Conservation (phyloP, 2,329 filamentous ascomycete species). For the Ilyonectria sp. region DNA sequence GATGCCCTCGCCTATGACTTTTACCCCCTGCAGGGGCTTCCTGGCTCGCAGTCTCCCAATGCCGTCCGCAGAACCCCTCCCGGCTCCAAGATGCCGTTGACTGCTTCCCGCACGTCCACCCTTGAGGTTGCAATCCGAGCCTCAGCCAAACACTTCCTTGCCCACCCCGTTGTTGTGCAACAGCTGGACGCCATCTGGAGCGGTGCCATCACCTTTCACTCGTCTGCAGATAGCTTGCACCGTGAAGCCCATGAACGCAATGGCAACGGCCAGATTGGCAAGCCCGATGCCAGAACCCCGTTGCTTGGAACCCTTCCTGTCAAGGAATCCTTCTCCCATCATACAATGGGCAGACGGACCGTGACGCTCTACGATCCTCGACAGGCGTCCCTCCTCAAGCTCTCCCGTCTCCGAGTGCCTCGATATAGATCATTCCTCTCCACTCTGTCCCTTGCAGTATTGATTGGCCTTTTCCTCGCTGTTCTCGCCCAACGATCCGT, state of each 20-base stretch:
- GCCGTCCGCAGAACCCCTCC: slow-evolving; percentile 52
- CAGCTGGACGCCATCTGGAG: slow-evolving; percentile 99
- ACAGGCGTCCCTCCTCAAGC: slow-evolving; percentile 91
- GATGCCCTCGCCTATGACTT: slow-evolving; percentile 97
- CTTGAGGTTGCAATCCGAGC: slow-evolving; percentile 94
- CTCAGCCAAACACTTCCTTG: slow-evolving; percentile 91
- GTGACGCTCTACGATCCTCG: slow-evolving; percentile 92
- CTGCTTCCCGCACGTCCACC: slow-evolving; percentile 85
- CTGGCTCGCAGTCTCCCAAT: slow-evolving; percentile 58
- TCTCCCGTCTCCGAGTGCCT: slow-evolving; percentile 91
- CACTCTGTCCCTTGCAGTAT: slow-evolving; percentile 86
- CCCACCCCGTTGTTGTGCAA: slow-evolving; percentile 92
- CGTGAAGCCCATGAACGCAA: slow-evolving; percentile 61
- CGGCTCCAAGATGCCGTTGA: slow-evolving; percentile 63
- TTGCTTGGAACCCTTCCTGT: slow-evolving; percentile 59
- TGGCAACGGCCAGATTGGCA: slow-evolving; percentile 46
- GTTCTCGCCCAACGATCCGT: slow-evolving; percentile 83
- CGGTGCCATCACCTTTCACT: slow-evolving; percentile 94
- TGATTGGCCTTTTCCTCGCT: slow-evolving; percentile 88
- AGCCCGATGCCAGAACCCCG: slow-evolving; percentile 65
- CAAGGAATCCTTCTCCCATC: slow-evolving; percentile 52
- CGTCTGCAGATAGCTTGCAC: slow-evolving; percentile 87
- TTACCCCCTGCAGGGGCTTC: slow-evolving; percentile 88
- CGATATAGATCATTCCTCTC: slow-evolving; percentile 93
- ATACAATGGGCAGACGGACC: slow-evolving; percentile 73